Evolutionary conservation across 805 yeast species (phyloP), one percentile per base, ranked within the genome.

Genomic region (Sugiyamaella qingdaonensis): DNA sequence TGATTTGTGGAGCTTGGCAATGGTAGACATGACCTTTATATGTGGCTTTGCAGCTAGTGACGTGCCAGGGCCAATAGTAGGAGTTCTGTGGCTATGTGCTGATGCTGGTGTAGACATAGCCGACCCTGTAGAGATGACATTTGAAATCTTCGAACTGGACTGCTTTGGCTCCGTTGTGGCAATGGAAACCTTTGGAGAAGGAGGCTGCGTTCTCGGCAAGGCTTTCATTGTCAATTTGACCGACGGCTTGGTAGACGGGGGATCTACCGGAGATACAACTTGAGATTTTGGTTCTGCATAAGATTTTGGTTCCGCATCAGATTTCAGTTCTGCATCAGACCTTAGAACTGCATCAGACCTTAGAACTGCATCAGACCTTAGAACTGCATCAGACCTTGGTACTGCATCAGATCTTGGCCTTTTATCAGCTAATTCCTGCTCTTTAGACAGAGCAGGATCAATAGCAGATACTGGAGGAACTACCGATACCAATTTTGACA

Each of bases 1-100:
- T 14, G 43, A 39, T 14, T 14, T 39, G 43, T 39, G 43, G 5
- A 39, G 21, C 21, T 39, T 39, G 13, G 43, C 43, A 11, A 39
- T 39, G 2, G 43, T 39, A 3, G 43, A 39, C 13, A 39, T 39
- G 13, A 39, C 43, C 43, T 39, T 39, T 16, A 21, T 39, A 39
- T 39, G 43, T 16, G 43, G 43, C 24, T 39, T 39, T 13, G 43
- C 43, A 11, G 43, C 43, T 16, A 39, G 24, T 5, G 48, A 45
- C 9, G 48, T 45, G 10, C 48, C 48, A 2, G 48, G 48, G 11
- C 48, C 48, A 10, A 45, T 45, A 7, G 43, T 39, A 14, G 43
- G 43, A 5, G 43, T 39, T 10, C 43, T 7, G 21, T 39, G 43
- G 19, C 21, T 39, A 10, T 13, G 13, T 3, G 43, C 43, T 14